Evolutionary conservation across 139 green algal genomes (phyloP), one percentile per base, ranked within the genome.

Genomic region (Protoeuglena noctilucae): DNA sequence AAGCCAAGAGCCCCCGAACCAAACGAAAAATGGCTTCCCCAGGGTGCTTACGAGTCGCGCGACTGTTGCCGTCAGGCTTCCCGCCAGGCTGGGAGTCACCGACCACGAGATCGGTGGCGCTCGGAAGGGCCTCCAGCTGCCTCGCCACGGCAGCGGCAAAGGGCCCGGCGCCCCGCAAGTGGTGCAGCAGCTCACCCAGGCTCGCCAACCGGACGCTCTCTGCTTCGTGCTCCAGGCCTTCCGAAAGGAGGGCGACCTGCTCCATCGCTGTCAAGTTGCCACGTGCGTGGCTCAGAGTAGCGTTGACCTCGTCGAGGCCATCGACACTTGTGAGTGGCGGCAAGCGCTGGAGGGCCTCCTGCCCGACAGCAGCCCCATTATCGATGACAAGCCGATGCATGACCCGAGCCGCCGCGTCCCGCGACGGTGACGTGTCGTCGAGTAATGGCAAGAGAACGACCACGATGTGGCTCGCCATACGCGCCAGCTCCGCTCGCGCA

Each of bases 161-260:
- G 67, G 71, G 79, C n/a, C 67, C 67, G 41, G 79, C 59, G 26
- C 14, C 48, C 2, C 55, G 62, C 30, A 90, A 65, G 63, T 88
- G 69, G 53, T 49, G 62, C 27, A 78, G 49, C 2, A 60, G 48
- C 53, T 55, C 34, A 60, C 54, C 23, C 48, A 71, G 54, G 4
- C 58, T 57, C 3, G 51, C 58, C 40, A 34, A 49, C 1, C 71
- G 56, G 24, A 89, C 81, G 1, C 46, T 57, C 1, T 71, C 46
- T 4, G 67, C 72, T 41, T 82, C 67, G 41, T 79, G 62, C 18
- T 48, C 48, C 40, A 89, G 63, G 0, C 61, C 59, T 12, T 57
- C 48, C 9, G 79, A 51, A 23, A 85, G 64, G 45, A 78, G 62
- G 51, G 53, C 43, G 24, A 85, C 47, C 14, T 68, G 58, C 27